Evolutionary conservation across 305 asterid genomes (phyloP), one percentile per base, ranked within the genome.

Genomic region (Galium porrigens): DNA sequence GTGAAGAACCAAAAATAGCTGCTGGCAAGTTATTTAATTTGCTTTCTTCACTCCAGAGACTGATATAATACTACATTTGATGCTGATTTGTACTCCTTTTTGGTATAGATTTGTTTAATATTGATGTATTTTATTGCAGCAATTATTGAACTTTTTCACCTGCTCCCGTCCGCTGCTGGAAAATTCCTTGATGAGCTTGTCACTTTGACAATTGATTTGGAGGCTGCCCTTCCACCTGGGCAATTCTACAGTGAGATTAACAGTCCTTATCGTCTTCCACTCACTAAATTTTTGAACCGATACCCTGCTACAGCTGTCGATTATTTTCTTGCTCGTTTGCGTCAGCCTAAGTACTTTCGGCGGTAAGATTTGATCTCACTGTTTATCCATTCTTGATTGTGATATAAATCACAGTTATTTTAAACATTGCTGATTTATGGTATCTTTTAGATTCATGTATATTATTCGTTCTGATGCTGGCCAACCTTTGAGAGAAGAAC

Each of bases 91-190:
- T 10, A 29, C 20, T 18, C 25, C 34, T 57, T 36, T 22, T 36
- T 46, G 25, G 0, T 15, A 9, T 22, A 20, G 8, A 10, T 12
- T 41, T 8, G 2, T 12, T 25, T 57, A 10, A 64, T 58, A 52
- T 41, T 63, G 7, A 46, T 73, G 61, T 64, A 68, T 51, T 33
- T 44, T 70, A 64, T 63, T 81, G 90, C 95, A 94, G 99, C 99
- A 65, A 94, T 94, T 72, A 94, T 94, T 55, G 99, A 94, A 83
- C 97, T 94, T 77, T 94, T 94, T 79, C 97, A 90, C 80, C 79
- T 94, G 79, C 99, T 94, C 75, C 99, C 99, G n/a, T 67, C 90
- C 70, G 99, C 97, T 36, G 99, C 99, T 71, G 96, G 96, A 79
- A 89, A 94, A 74, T 94, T 94, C 77, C 96, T 94, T 54, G 99